Evolutionary conservation across 148 eudicot genomes (phyloP), one percentile per base, ranked within the genome.

Genomic region (Camellia sinensis): DNA sequence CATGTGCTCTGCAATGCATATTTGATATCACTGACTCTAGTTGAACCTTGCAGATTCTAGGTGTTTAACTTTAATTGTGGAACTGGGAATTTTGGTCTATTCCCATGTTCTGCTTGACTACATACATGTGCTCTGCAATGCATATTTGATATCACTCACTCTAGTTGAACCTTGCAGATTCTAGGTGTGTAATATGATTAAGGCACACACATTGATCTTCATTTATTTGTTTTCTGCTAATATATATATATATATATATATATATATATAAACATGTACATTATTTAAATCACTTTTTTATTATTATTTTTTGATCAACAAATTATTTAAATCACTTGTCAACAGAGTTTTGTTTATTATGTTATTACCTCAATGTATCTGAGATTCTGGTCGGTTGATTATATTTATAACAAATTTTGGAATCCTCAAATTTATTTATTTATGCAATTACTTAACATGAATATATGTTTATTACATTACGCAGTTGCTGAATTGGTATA

Each of bases 21-120:
- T n/a, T n/a, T n/a, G n/a, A n/a, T n/a, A n/a, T n/a, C n/a, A n/a
- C n/a, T n/a, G n/a, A n/a, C n/a, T n/a, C n/a, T n/a, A n/a, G n/a
- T n/a, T n/a, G n/a, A n/a, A n/a, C n/a, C n/a, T n/a, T n/a, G n/a
- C n/a, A n/a, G n/a, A n/a, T n/a, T n/a, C n/a, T n/a, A n/a, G n/a
- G n/a, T n/a, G n/a, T n/a, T n/a, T 74, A 60, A 18, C 79, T 37
- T 29, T 29, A 77, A 68, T 79, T 52, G 75, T 22, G 59, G 75
- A 67, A 81, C 29, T 66, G 81, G 80, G 88, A 54, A 89, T 87
- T 85, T 82, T 86, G 86, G 90, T 89, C 88, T 80, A 85, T 73
- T 60, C 80, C 74, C 87, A 82, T 85, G 82, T 85, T 85, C 78
- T 37, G 75, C 75, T 89, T 87, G 87, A 89, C 88, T 80, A 40